Base-by-base conservation (phyloP, 176 grass and related monocot genomes). In the Aegilops speltoides region DNA sequence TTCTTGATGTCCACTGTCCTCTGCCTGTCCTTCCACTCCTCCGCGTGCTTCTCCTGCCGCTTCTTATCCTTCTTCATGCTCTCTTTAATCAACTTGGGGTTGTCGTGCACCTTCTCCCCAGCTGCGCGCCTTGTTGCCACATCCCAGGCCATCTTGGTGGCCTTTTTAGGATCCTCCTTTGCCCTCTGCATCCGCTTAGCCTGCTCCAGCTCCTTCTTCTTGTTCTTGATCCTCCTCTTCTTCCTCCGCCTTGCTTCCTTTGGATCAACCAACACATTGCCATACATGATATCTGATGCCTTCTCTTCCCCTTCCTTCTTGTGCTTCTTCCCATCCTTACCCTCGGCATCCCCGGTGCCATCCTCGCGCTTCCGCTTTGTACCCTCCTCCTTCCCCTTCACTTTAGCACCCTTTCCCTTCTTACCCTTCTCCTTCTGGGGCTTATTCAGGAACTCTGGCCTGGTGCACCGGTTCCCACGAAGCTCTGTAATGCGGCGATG, bases 81-180 rank as follows among this genome's bases (percentile, higher is more conserved):
- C 76, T 91, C 83, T 74, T 89, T 96, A 73, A 99, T 87, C 82
- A 96, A 79, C 86, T 91, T 99, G 0, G 92, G 87, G 57, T 99
- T 91, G 64, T 99, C 97, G 22, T 99, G 97, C 52, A 98, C 97
- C 87, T 96, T 98, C 74, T 93, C 90, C 52, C 94, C 92, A 19
- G 97, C 90, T 25, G 94, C 90, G 15, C 91, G 88, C 54, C 90
- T 94, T 33, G 85, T 95, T 1, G 90, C 92, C 0, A 81, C 45
- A 87, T 98, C 95, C 97, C 97, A 99, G 1, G 97, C 93, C 23
- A 91, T 66, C 50, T 85, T 86, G 66, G 68, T 73, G 17, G 90
- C 94, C 75, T 91, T 99, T 40, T 87, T 86, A 7, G 92, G 97
- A 87, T 99, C 92, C 17, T 90, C 87, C 76, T 98, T 98, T 1